Conservation (phyloP, 345 rosid genomes). For the Psidium friedrichsthalianum region DNA sequence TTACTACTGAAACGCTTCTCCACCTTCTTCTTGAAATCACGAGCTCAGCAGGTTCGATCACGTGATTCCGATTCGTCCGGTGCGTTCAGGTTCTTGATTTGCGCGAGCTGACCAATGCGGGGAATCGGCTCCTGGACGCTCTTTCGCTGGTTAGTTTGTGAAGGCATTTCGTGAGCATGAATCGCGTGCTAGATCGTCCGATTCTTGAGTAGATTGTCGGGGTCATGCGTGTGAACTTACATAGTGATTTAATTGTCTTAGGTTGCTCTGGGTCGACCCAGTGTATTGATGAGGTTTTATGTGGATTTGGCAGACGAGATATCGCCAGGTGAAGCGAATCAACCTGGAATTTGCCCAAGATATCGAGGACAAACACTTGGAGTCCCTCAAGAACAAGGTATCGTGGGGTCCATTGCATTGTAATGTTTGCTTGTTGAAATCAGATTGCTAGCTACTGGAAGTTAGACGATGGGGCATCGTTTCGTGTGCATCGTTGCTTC, state of each 20-base stretch:
- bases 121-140: conserved; percentile 62
- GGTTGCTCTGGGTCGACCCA: background rate
- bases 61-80: background rate
- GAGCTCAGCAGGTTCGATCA: conserved; percentile 8
- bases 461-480: background rate
- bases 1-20: background rate
- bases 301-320: conserved; percentile 42
- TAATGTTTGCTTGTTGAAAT: background rate
- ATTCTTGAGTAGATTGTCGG: background rate
- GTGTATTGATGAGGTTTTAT: background rate
- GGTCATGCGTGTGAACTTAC: background rate
- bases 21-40: background rate
- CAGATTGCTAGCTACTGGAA: background rate
- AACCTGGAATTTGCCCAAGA: conserved; percentile 84
- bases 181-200: background rate
- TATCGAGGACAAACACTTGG: conserved; percentile 63
- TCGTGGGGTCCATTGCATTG: background rate
- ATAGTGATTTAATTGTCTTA: background rate
- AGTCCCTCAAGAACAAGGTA: conserved; percentile 46
- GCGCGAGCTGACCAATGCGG: conserved; percentile 69
- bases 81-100: conserved; percentile 48
- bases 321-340: conserved; percentile 51
- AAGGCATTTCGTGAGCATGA: background rate
- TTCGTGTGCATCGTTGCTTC: no score
- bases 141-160: conserved; percentile 48